Conservation (phyloP, 2,329 filamentous ascomycete genomes). For the Calonectria henricotiae region DNA sequence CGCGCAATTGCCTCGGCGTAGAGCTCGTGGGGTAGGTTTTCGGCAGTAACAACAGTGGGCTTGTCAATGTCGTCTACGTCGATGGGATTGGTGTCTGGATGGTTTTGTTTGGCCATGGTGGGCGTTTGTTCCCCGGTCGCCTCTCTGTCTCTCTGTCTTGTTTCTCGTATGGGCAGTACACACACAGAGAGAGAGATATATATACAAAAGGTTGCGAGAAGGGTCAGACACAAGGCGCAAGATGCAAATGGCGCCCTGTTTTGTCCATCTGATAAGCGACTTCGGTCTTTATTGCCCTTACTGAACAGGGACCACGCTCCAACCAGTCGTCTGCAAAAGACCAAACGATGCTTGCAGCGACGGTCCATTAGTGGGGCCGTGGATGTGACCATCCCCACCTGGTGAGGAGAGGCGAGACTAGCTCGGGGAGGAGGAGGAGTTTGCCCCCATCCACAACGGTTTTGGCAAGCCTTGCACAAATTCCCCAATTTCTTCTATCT, state of each 20-base stretch:
- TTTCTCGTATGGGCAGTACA: not conserved
- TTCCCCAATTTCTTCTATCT: not conserved
- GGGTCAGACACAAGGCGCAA: not conserved
- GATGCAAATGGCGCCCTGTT: not conserved
- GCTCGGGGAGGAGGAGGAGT: not conserved
- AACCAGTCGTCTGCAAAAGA: constrained; percentile 1
- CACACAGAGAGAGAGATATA: not conserved
- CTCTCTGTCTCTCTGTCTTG: not conserved
- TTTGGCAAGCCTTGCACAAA: not conserved
- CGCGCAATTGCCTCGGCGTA: constrained; percentile 58
- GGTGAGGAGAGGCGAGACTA: constrained; percentile 14
- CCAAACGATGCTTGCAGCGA: constrained; percentile 8
- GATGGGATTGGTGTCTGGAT: constrained; percentile 1
- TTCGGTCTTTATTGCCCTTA: constrained; percentile 31
- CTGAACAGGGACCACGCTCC: constrained; percentile 18
- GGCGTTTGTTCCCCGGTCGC: not conserved
- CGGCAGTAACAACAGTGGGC: constrained; percentile 23
- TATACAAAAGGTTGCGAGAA: not conserved
- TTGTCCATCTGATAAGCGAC: constrained; percentile 31
- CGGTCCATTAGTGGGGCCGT: constrained; percentile 23
- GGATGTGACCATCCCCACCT: constrained; percentile 8
- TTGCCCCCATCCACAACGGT: constrained; percentile 1
- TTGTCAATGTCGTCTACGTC: constrained; percentile 27
- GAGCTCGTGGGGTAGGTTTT: constrained; percentile 48
- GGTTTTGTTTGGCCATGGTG: constrained; percentile 20